Base-by-base conservation (phyloP, 768 basidiomycete genomes). In the Mycena indigotica region DNA sequence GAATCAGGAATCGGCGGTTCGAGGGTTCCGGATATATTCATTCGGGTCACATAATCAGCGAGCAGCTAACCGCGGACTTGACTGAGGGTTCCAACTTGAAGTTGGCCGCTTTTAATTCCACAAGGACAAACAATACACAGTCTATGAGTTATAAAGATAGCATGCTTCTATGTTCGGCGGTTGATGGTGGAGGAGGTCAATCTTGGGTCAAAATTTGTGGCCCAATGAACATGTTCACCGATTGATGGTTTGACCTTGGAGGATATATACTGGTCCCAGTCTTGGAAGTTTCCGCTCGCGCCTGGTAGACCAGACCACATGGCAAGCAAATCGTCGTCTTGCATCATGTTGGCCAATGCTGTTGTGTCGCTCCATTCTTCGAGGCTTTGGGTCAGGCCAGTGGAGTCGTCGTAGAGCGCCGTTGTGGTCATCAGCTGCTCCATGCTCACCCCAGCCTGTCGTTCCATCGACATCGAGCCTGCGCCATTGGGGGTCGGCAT, bases 241-340 rank as follows among this genome's bases (percentile, higher is more conserved):
- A 8, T 19, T 8, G 41, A 12, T 44, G 35, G 41, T 44, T 44
- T 15, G 41, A 8, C 41, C 41, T 35, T 17, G 32, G n/a, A n/a
- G n/a, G n/a, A n/a, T n/a, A 35, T 35, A 19, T 60, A 63, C 4
- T 55, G 44, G 23, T 63, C 62, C 62, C 62, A 63, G 56, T 59
- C 62, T 12, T 30, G 45, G n/a, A 52, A 28, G 46, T 63, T 60
- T 5, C 58, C 62, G 16, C 58, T 57, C 3, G 48, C 30, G 16
- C 25, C 38, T 16, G 41, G 41, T 19, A 44, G 21, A 13, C 8
- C 6, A 6, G 41, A 44, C 62, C 62, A 63, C 58, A 63, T 55
- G 2, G 52, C 45, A 57, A 56, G 52, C 8, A 63, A 26, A 3
- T 54, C 52, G 25, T 63, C 58, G 28, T 63, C 62, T 4, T 49